A percentile compares a stretch with the other conserved stretches of the same genome.
Conservation (phyloP, 371 early-diverging fungal genomes). For the Rozella allomycis region DNA sequence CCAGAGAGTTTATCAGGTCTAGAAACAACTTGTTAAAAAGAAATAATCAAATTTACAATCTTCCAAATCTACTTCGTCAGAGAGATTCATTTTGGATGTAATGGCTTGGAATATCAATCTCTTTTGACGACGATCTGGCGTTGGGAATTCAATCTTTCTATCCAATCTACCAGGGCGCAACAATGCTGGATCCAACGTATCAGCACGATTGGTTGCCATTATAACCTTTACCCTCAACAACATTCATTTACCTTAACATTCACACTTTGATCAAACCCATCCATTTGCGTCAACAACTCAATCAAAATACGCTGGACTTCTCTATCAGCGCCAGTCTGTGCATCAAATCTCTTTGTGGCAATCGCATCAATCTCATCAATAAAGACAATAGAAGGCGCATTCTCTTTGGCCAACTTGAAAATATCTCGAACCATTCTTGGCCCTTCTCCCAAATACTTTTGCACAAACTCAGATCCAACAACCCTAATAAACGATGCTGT, state of each 20-base stretch:
- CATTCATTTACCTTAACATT: constrained; percentile 65
- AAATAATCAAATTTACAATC: constrained; percentile 45
- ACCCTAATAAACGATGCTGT: constrained; percentile 98
- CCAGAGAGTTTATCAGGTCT: constrained; percentile 95
- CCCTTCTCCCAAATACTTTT: constrained; percentile 99
- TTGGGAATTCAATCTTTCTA: constrained; percentile 98
- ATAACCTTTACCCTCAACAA: constrained; percentile 47
- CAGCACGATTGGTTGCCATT: constrained; percentile 99
- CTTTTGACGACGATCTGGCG: constrained; percentile 98
- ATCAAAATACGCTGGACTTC: constrained; percentile 99
- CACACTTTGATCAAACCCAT: constrained; percentile 96
- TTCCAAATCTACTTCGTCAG: constrained; percentile 96
- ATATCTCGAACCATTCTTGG: constrained; percentile 98
- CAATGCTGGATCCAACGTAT: constrained; percentile 97
- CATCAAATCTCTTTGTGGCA: constrained; percentile 98
- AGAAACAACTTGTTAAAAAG: constrained; percentile 47
- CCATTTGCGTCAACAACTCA: constrained; percentile 99
- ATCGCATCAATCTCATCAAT: constrained; percentile 99
- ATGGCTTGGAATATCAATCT: constrained; percentile 94
- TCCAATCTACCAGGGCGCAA: constrained; percentile 94
- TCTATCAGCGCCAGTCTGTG: constrained; percentile 97
- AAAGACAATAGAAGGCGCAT: constrained; percentile 99
- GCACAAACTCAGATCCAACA: constrained; percentile 99
- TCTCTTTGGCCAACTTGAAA: constrained; percentile 95
- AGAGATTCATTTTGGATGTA: constrained; percentile 94